These are phyloP conservation scores for Xanthoceras sorbifolium DNA, from an alignment of 345 rosid genomes.

Conservation along the genomic window DNA sequence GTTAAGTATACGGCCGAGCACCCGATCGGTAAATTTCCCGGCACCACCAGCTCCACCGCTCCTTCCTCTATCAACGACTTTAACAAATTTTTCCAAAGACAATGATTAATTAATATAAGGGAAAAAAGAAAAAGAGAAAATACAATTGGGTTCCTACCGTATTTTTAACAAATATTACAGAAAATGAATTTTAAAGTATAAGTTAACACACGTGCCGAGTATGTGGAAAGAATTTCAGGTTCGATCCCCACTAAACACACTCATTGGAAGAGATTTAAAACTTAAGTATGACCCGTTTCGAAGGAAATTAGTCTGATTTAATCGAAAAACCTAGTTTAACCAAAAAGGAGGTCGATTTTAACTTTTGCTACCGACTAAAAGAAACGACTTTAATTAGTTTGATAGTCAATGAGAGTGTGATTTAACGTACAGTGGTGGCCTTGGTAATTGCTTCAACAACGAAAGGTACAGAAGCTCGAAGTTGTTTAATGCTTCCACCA, in stretches of 20 bases:
- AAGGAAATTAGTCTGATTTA: too few relatives aligned
- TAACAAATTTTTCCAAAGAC: neutral
- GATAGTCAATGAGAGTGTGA: neutral
- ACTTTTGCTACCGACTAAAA: too few relatives aligned
- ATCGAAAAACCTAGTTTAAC: too few relatives aligned
- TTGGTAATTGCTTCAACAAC: conserved; percentile 50
- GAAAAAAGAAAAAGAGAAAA: neutral
- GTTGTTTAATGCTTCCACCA: conserved; percentile 40
- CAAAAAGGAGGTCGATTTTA: too few relatives aligned
- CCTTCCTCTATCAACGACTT: conserved; percentile 70
- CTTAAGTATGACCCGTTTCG: too few relatives aligned
- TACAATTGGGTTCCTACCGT: too few relatives aligned
- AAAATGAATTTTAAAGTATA: too few relatives aligned
- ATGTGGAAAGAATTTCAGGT: too few relatives aligned
- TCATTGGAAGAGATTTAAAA: too few relatives aligned
- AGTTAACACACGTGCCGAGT: too few relatives aligned
- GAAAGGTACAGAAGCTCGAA: conserved; percentile 42
- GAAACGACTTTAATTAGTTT: neutral
- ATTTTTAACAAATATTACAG: too few relatives aligned
- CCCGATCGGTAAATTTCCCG: conserved; percentile 68
- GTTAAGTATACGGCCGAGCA: conserved; percentile 65
- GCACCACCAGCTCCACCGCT: conserved; percentile 60
- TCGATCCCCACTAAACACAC: too few relatives aligned
- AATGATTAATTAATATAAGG: neutral
- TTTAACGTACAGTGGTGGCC: conserved; percentile 38